phyloP scores from a whole-genome alignment of 805 yeast genomes.

The Sugiyamaella chiloensis region DNA sequence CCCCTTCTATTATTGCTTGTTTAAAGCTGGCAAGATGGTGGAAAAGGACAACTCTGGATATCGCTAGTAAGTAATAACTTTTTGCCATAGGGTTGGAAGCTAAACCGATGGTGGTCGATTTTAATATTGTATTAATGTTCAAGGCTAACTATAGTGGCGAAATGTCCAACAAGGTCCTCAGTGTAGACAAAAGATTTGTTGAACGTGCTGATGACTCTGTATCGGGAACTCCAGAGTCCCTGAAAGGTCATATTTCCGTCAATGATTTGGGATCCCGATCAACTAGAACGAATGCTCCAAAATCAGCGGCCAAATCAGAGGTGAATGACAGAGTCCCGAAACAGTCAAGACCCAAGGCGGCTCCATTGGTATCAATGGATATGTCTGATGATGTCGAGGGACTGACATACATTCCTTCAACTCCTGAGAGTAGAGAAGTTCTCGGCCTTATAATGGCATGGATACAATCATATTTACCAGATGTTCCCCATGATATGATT shows the following conservation, averaged over 20 bases:
- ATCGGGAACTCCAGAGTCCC: conserved; percentile 63
- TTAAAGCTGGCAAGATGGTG: conserved; percentile 4
- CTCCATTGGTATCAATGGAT: neutral
- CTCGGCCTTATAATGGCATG: conserved; percentile 60
- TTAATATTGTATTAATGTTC: neutral
- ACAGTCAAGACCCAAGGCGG: conserved; percentile 3
- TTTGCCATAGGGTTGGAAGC: neutral
- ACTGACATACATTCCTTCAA: conserved; percentile 61
- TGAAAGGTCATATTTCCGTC: conserved; percentile 63
- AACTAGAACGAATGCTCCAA: conserved; percentile 20
- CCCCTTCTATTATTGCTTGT: no score
- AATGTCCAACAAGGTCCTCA: conserved; percentile 70
- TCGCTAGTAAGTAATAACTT: conserved; percentile 3
- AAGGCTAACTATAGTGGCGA: conserved; percentile 22
- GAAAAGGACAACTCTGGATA: conserved; percentile 15
- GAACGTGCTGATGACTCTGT: conserved; percentile 47
- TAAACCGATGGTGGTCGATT: no score
- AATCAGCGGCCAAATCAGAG: neutral
- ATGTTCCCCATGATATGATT: conserved; percentile 71
- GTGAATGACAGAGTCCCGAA: conserved; percentile 9
- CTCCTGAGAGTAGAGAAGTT: conserved; percentile 46
- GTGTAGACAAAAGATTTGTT: conserved; percentile 52
- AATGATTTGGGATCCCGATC: conserved; percentile 66
- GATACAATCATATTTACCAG: conserved; percentile 58
- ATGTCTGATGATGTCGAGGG: conserved; percentile 39